These are phyloP conservation scores for Aspergillus leporis DNA, from an alignment of 495 filamentous ascomycete genomes.

Conservation along the genomic window DNA sequence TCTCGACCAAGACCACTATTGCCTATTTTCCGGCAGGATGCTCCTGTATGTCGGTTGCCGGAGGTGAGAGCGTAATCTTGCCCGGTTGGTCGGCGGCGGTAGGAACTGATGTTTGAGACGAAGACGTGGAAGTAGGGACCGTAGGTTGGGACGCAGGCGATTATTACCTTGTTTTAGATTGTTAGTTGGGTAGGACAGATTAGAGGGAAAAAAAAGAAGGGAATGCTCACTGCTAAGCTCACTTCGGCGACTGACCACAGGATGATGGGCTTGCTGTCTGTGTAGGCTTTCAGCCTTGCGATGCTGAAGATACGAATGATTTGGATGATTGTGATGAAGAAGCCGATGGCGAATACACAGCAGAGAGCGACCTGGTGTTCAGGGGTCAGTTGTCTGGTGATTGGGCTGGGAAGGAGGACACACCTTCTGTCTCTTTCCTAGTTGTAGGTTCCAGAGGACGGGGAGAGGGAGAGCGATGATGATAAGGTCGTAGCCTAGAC, in stretches of 20 bases:
- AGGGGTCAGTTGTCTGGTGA: background rate
- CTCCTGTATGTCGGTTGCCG: background rate
- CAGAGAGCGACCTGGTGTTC: slow-evolving; percentile 39
- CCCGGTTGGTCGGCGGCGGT: slow-evolving; percentile 13
- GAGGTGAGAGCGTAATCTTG: background rate
- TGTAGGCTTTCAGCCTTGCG: slow-evolving; percentile 39
- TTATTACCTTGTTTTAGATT: slow-evolving; percentile 35
- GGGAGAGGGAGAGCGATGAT: slow-evolving; percentile 53
- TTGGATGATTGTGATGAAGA: slow-evolving; percentile 56
- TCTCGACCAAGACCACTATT: background rate
- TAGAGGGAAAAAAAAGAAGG: background rate
- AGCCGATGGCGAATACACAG: slow-evolving; percentile 49
- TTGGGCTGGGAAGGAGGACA: slow-evolving; percentile 21
- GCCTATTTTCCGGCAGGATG: background rate
- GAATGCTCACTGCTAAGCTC: slow-evolving; percentile 41
- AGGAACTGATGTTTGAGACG: slow-evolving; percentile 24
- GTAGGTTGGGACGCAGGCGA: slow-evolving; percentile 51
- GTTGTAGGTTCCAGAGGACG: slow-evolving; percentile 39
- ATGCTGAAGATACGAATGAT: slow-evolving; percentile 55
- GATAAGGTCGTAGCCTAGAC: slow-evolving; percentile 47
- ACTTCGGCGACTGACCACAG: slow-evolving; percentile 55
- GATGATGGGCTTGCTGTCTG: slow-evolving; percentile 46
- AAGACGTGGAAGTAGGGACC: slow-evolving; percentile 50
- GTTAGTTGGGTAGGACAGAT: background rate
- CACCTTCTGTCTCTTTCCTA: slow-evolving; percentile 30